Base-by-base conservation (phyloP, 2,329 filamentous ascomycete species). In the Amylocarpus encephaloides region DNA sequence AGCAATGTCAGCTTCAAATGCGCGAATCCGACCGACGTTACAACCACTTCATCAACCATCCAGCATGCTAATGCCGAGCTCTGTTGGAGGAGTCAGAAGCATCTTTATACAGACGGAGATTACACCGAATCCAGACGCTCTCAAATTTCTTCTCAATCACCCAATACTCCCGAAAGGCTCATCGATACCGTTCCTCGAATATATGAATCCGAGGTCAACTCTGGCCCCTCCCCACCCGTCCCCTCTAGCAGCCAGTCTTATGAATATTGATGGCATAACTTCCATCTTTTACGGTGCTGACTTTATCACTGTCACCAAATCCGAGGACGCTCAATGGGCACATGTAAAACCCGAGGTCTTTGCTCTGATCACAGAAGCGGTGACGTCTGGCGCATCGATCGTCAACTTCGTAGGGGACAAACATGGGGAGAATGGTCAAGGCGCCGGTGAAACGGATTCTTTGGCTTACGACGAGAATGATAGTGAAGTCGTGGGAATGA, bases 71-170 rank as follows among this genome's bases (percentile, higher is more conserved):
- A 66, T 70, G 39, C 71, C 68, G 43, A 32, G 67, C 2, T 60
- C 68, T 18, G 64, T 68, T 19, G 66, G 64, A 19, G 68, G 69
- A 50, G 70, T 68, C 52, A 84, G 92, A 57, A 90, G 83, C 19
- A 95, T 98, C 69, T 98, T 97, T 74, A 98, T 98, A 65, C 93
- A 98, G 72, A 97, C 92, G 5, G 92, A 97, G 66, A 80, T 79
- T 58, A 98, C 93, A 1, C 93, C 93, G 22, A 98, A 98, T 70
- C 77, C 83, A n/a, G 90, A 97, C 73, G 91, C 90, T 32, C 78
- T 97, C 64, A 98, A 98, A 73, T 98, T 98, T 72, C 79, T 94
- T 35, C 93, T 93, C 1, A 95, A 96, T 71, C 83, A 89, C 69
- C 80, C 80, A 35, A 82, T 98, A 46, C 79, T 98, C 1, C 92